Evolutionary conservation across 2,329 filamentous ascomycete species (phyloP), one percentile per base, ranked within the genome.

Genomic region (Exophiala bonariae): DNA sequence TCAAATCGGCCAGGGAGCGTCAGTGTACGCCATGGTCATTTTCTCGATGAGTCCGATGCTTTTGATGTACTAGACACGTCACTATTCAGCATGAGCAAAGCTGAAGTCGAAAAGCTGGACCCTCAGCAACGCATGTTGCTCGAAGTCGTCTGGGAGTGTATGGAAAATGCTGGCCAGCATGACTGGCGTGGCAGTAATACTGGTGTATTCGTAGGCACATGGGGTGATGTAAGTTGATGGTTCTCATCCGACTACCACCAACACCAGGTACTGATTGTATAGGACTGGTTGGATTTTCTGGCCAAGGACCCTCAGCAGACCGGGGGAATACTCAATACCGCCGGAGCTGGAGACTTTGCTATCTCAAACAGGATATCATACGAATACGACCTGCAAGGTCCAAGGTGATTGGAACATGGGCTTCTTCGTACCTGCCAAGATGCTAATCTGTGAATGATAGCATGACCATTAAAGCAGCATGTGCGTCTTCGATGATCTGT

Each of bases 391-490:
- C 46, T 66, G 11, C 23, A 26, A 26, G 23, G 23, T 6, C 23
- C 23, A 11, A 26, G n/a, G n/a, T n/a, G n/a, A n/a, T n/a, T n/a
- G n/a, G n/a, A n/a, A n/a, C n/a, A n/a, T n/a, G n/a, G n/a, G n/a
- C n/a, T n/a, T n/a, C n/a, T n/a, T n/a, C n/a, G n/a, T n/a, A n/a
- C n/a, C n/a, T n/a, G n/a, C n/a, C n/a, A n/a, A n/a, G n/a, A n/a
- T n/a, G n/a, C n/a, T n/a, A n/a, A n/a, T n/a, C n/a, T n/a, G n/a
- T n/a, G n/a, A n/a, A n/a, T n/a, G n/a, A n/a, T n/a, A n/a, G 7
- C 57, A 58, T 81, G 61, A 81, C 77, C 0, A 63, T 83, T 11
- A 79, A 83, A 42, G 82, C 80, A 1, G 80, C 77, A 16, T 83
- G 80, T 61, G 81, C 78, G 18, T 74, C 73, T 9, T 77, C 75